Evolutionary conservation across 805 yeast genomes (phyloP).

Genomic region (Schwanniomyces vanrijiae): DNA sequence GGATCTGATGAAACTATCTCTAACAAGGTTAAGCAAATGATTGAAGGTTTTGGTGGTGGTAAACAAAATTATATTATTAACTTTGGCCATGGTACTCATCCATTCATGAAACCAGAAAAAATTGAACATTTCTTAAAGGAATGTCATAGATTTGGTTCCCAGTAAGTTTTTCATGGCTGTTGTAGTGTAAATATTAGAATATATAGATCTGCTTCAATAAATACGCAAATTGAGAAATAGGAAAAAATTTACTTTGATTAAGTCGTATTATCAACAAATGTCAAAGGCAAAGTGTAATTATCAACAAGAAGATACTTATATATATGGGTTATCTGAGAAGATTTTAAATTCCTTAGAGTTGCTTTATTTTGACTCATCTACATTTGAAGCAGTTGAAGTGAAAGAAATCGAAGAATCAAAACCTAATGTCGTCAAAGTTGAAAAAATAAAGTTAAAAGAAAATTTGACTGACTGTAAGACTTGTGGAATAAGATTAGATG

Average conservation of each 20-base stretch:
- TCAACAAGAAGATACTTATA: slow-evolving; percentile 38
- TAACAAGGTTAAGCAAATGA: slow-evolving; percentile 82
- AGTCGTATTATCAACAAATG: not conserved
- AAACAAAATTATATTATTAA: slow-evolving; percentile 88
- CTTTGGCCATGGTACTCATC: slow-evolving; percentile 98
- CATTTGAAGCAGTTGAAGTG: slow-evolving; percentile 28
- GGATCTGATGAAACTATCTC: slow-evolving; percentile 84
- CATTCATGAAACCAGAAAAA: slow-evolving; percentile 93
- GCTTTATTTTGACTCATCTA: slow-evolving; percentile 54
- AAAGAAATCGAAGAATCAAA: not conserved
- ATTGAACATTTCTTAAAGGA: slow-evolving; percentile 82
- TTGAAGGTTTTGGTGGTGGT: slow-evolving; percentile 90
- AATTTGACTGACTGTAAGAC: slow-evolving; percentile 13
- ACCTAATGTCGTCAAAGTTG: not conserved
- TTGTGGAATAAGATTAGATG: slow-evolving; percentile 12
- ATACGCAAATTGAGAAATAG: not conserved
- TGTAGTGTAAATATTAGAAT: not conserved
- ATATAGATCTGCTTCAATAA: not conserved
- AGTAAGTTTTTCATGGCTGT: slow-evolving; percentile 13
- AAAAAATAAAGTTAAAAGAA: not conserved
- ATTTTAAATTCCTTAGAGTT: slow-evolving; percentile 49
- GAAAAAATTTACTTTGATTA: not conserved
- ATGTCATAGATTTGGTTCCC: slow-evolving; percentile 75
- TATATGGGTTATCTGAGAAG: slow-evolving; percentile 44
- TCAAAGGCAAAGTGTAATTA: not conserved